Evolutionary conservation across 139 green algal species (phyloP).

Genomic region (Asterochloris erici): DNA sequence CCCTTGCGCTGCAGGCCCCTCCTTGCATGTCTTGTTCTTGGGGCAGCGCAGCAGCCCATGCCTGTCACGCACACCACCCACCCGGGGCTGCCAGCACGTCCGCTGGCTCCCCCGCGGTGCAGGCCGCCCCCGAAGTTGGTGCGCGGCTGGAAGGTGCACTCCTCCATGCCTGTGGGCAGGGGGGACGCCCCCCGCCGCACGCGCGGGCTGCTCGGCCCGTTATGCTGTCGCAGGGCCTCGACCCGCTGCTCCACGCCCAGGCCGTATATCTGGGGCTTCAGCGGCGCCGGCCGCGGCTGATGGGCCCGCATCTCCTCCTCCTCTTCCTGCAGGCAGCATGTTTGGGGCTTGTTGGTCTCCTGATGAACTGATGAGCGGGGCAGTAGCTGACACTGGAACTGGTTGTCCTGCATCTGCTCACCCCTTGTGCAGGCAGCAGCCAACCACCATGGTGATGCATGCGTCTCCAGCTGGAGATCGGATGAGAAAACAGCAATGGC

Average conservation of each 20-base stretch:
- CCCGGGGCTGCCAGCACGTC: neutral
- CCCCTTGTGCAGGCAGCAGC: no score
- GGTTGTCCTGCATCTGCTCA: no score
- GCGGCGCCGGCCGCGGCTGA: neutral
- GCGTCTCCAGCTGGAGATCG: no score
- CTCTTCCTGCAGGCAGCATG: conserved; percentile 13
- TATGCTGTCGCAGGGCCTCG: neutral
- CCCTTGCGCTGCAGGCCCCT: no score
- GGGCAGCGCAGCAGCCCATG: neutral
- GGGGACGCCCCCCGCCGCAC: neutral
- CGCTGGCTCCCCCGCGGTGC: neutral
- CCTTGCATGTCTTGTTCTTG: no score
- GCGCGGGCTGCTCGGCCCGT: no score
- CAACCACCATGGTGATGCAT: no score
- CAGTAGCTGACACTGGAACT: no score
- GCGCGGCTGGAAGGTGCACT: conserved; percentile 30
- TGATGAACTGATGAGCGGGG: no score
- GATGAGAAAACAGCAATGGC: no score
- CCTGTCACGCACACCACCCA: neutral
- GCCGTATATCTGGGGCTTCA: conserved; percentile 15
- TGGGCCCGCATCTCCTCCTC: neutral
- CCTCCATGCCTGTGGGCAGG: conserved; percentile 1
- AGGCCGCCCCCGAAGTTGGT: conserved; percentile 13
- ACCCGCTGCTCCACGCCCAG: conserved; percentile 6
- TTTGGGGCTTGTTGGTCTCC: no score